Evolutionary conservation across 495 filamentous ascomycete species (phyloP), one percentile per base, ranked within the genome.

Genomic region (Aspergillus heteromorphus): DNA sequence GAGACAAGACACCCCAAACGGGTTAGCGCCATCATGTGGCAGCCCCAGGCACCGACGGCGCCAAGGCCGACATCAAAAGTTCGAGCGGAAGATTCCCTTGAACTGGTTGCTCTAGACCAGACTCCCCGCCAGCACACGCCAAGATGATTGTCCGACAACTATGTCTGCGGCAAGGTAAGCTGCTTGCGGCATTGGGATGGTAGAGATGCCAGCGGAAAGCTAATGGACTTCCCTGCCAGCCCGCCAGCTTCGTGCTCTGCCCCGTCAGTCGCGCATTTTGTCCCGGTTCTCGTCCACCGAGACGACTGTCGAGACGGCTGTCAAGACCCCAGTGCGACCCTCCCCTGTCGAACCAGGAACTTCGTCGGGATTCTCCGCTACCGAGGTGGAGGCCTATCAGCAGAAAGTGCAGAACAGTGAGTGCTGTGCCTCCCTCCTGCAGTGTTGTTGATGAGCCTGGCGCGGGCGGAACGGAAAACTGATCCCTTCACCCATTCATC

Each of bases 41-140:
- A 56, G 66, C 69, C 69, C 69, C 41, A 67, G 65, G 66, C 56
- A 60, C 1, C 7, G 50, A 61, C 9, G 17, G 14, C 29, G 67
- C 71, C 69, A 75, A 73, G 72, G 56, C 67, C 59, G 64, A 65
- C 67, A 59, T 64, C 61, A 72, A 75, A 75, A 75, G 70, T 75
- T 75, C 70, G 58, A 58, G 62, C 63, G 61, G 67, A 67, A 64
- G 63, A 60, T 58, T 61, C 59, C 62, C 61, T 54, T 51, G 50
- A 54, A 48, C 20, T 17, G 53, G 40, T 50, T 21, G 52, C 42
- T 31, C 20, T 40, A 54, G 25, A 38, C 30, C 31, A 36, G 42
- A 49, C 42, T 54, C 56, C 57, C 51, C 38, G 45, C 47, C 53
- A 61, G 41, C 51, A 57, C 49, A 56, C 49, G 23, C 41, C 61